Percentiles rank a stretch among this genome's conserved stretches.
phyloP scores from a whole-genome alignment of 1,284 basidiomycete species.

The Boletellus deceptivus region DNA sequence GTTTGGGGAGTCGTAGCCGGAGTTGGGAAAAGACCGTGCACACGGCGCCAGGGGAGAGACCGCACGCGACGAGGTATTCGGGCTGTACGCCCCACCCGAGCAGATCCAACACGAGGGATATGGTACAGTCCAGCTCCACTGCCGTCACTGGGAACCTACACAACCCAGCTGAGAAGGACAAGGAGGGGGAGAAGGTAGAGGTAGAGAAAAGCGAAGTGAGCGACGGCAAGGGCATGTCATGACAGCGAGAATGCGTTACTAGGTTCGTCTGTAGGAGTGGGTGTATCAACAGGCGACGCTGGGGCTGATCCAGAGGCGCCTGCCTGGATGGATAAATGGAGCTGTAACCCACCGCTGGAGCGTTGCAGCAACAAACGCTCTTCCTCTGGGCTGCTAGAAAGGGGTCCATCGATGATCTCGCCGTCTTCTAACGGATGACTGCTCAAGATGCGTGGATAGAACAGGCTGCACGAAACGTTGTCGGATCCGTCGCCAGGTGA shows the following conservation, averaged over 20 bases:
- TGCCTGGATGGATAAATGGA: background rate
- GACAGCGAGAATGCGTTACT: constrained; percentile 10
- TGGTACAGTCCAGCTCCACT: constrained; percentile 38
- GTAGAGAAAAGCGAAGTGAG: too few species aligned
- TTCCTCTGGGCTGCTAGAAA: background rate
- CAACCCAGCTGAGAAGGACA: too few species aligned
- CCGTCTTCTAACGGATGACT: constrained; percentile 18
- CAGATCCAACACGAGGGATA: constrained; percentile 42
- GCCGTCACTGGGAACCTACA: constrained; percentile 27
- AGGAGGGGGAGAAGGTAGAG: too few species aligned
- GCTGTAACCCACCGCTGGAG: background rate
- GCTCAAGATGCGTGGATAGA: background rate
- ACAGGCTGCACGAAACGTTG: too few species aligned
- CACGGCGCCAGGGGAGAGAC: constrained; percentile 38
- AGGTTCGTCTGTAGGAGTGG: background rate
- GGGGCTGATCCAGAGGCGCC: background rate
- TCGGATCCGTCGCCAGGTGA: too few species aligned
- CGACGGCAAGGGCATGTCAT: background rate
- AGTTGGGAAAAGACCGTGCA: constrained; percentile 42
- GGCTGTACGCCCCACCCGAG: constrained; percentile 45
- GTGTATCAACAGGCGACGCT: background rate
- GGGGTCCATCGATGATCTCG: constrained; percentile 17
- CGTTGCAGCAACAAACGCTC: too few species aligned
- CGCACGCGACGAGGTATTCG: constrained; percentile 41
- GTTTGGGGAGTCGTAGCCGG: constrained; percentile 34